Evolutionary conservation across 2,329 filamentous ascomycete species (phyloP), one percentile per base, ranked within the genome.

Genomic region (Sordariomycetes sp.): DNA sequence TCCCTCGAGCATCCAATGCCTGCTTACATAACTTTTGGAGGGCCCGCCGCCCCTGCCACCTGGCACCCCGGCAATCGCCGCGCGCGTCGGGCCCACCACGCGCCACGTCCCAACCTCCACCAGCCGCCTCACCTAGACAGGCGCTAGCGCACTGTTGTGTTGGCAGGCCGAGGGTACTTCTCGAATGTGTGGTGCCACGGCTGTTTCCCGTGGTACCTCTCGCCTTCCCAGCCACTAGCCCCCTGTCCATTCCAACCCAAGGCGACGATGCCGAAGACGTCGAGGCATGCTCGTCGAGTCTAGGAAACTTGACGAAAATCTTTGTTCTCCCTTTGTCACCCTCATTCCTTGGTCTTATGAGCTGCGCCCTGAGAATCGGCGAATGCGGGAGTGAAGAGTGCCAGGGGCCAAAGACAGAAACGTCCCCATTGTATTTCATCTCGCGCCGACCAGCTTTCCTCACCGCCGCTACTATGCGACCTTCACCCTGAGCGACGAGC

Each of bases 401-500:
- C 46, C 5, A 50, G n/a, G 20, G 22, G 11, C 28, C 28, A 8
- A 32, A 22, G 12, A 50, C 4, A 22, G 22, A n/a, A 14, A 16
- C 40, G 14, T 2, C 12, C 18, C 50, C 40, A 35, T 57, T 57
- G 48, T 43, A 32, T 32, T 48, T 34, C 48, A 46, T 37, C 53
- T 24, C 32, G 12, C 35, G 11, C 43, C 20, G 18, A 50, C 20
- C 40, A 14, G 18, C 25, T 32, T 57, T 43, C n/a, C 16, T 6
- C 25, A 34, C 35, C 20, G 54, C 28, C 43, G n/a, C 40, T 51
- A 40, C n/a, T 43, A 57, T 57, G 54, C n/a, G 54, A 57, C 34
- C 25, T 51, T 57, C n/a, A 57, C 34, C 54, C 48, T 24, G 18
- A 22, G 46, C 22, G 20, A 50, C 11, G 22, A 24, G 20, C 37